These are phyloP conservation scores for Astrothelium macrocarpum DNA, from an alignment of 495 filamentous ascomycete species.

Conservation along the genomic window DNA sequence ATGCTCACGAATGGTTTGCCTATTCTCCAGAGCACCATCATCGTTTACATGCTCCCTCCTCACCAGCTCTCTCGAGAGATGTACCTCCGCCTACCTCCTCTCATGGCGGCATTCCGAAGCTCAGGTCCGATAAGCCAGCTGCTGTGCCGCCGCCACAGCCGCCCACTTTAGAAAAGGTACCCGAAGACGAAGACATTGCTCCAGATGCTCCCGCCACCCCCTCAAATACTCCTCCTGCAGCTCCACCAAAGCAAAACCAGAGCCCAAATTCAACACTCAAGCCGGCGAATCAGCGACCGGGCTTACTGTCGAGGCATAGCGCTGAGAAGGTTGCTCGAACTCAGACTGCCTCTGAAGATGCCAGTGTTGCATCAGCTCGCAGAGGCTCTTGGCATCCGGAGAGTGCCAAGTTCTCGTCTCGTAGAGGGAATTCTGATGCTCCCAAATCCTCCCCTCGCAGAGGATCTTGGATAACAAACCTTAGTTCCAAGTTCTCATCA, in stretches of 20 bases:
- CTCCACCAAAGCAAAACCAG: constrained; percentile 13
- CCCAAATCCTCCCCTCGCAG: constrained; percentile 34
- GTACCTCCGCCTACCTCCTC: constrained; percentile 21
- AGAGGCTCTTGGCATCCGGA: constrained; percentile 84
- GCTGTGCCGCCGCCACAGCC: background rate
- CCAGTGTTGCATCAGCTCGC: constrained; percentile 30
- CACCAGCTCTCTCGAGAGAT: constrained; percentile 20
- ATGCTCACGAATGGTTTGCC: constrained; percentile 6
- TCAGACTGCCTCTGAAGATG: constrained; percentile 5
- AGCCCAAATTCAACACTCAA: constrained; percentile 21
- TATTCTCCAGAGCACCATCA: constrained; percentile 22
- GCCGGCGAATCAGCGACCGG: constrained; percentile 21
- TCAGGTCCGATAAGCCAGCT: background rate
- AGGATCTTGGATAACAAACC: constrained; percentile 82
- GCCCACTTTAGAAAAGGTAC: background rate
- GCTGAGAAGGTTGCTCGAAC: constrained; percentile 30
- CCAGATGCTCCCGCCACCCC: too few relatives aligned
- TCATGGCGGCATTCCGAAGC: constrained; percentile 19
- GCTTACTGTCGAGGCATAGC: constrained; percentile 22
- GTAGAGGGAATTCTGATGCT: background rate
- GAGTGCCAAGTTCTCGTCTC: constrained; percentile 78
- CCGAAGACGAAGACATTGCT: background rate
- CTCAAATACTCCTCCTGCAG: constrained; percentile 16
- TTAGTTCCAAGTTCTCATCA: constrained; percentile 85
- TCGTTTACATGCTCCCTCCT: constrained; percentile 22